Percentiles rank a stretch among this genome's conserved stretches.
Conservation (phyloP, 768 basidiomycete species). For the Tephrocybe sp. region DNA sequence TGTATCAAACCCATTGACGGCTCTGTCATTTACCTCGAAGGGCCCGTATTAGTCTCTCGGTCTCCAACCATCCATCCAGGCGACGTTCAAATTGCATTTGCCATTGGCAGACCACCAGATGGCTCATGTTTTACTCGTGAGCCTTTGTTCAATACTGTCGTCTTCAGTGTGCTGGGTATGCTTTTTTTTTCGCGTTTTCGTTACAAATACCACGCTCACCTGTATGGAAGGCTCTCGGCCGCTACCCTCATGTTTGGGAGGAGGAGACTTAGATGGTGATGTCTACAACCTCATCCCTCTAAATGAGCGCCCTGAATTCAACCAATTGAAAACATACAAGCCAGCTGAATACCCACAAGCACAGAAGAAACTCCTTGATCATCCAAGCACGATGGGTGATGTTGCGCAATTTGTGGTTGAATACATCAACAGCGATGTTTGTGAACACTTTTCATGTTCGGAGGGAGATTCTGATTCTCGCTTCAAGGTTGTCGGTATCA, state of each 20-base stretch:
- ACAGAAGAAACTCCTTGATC: slow-evolving; percentile 40
- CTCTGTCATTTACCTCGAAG: slow-evolving; percentile 45
- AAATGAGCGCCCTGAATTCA: slow-evolving; percentile 34
- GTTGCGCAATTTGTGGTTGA: slow-evolving; percentile 71
- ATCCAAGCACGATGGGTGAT: slow-evolving; percentile 57
- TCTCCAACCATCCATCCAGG: slow-evolving; percentile 73
- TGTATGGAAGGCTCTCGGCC: slow-evolving; percentile 51
- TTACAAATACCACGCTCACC: not conserved
- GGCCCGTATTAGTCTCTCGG: slow-evolving; percentile 55
- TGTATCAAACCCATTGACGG: slow-evolving; percentile 48
- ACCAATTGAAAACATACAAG: slow-evolving; percentile 16
- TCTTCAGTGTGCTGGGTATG: slow-evolving; percentile 60
- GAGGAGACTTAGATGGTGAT: slow-evolving; percentile 73
- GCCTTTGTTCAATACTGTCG: slow-evolving; percentile 58
- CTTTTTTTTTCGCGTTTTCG: not conserved
- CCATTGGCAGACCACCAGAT: slow-evolving; percentile 58
- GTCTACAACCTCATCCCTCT: slow-evolving; percentile 53
- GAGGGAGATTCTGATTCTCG: not conserved
- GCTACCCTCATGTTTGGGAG: slow-evolving; percentile 61
- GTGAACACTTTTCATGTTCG: slow-evolving; percentile 18
- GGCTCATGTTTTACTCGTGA: slow-evolving; percentile 53
- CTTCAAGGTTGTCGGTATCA: slow-evolving; percentile 54
- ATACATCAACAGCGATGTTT: slow-evolving; percentile 64
- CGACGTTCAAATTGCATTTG: slow-evolving; percentile 58
- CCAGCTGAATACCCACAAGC: slow-evolving; percentile 56